A percentile compares a stretch with the other conserved stretches of the same genome.
phyloP scores from a whole-genome alignment of 1,139 yeast genomes.

The Hemisphaericaspora xylofermentans region DNA sequence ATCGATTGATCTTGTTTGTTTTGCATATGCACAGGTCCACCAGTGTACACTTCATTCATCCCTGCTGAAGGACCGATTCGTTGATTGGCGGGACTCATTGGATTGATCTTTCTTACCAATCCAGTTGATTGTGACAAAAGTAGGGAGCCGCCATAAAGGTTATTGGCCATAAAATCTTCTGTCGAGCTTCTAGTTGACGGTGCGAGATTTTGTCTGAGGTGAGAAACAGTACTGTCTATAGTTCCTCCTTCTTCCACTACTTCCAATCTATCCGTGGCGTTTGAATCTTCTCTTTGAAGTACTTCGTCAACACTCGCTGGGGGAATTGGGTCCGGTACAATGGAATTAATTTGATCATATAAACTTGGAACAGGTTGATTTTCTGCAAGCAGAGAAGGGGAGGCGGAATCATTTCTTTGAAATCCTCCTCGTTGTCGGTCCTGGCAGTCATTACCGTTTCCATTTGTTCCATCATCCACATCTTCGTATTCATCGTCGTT shows the following conservation, averaged over 20 bases:
- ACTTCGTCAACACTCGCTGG: neutral
- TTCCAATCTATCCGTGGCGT: conserved; percentile 7
- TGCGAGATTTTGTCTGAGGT: conserved; percentile 4
- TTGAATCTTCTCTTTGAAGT: conserved; percentile 1
- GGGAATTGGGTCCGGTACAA: neutral
- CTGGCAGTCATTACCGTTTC: neutral
- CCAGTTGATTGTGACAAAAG: conserved; percentile 49
- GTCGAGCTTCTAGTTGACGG: conserved; percentile 23
- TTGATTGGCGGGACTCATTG: conserved; percentile 11
- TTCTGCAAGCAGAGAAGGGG: conserved; percentile 9
- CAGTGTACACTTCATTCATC: neutral
- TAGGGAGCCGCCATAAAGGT: conserved; percentile 45
- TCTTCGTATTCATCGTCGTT: conserved; percentile 35
- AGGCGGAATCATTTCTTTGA: conserved; percentile 14
- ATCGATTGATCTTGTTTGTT: neutral
- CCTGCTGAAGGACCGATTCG: neutral
- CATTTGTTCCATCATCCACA: conserved; percentile 14
- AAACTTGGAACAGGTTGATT: conserved; percentile 15
- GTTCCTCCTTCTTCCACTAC: conserved; percentile 10
- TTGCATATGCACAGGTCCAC: neutral
- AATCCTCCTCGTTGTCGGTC: too few species aligned
- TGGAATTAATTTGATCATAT: conserved; percentile 15
- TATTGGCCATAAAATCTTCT: conserved; percentile 31
- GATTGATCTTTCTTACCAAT: conserved; percentile 36
- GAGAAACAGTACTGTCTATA: conserved; percentile 1